Percentiles rank a stretch among this genome's conserved stretches.
phyloP scores from a whole-genome alignment of 345 rosid species.

The Linum trigynum region DNA sequence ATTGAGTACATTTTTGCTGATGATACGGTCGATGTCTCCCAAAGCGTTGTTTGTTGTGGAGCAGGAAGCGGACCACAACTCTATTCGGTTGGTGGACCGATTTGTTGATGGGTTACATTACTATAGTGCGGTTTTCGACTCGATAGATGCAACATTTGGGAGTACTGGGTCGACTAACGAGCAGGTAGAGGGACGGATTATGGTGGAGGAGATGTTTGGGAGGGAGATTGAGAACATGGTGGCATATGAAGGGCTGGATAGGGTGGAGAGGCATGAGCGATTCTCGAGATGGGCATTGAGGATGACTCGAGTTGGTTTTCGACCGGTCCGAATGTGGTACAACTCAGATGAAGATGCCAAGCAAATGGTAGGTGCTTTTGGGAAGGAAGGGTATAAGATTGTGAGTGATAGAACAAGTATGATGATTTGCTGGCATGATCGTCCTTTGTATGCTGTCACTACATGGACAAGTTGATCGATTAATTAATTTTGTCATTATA shows the following conservation, averaged over 20 bases:
- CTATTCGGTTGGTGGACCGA: slow-evolving; percentile 26
- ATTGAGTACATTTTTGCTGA: slow-evolving; percentile 24
- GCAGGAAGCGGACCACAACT: slow-evolving; percentile 42
- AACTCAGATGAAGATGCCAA: slow-evolving; percentile 19
- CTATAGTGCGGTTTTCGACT: slow-evolving; percentile 43
- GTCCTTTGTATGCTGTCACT: slow-evolving; percentile 44
- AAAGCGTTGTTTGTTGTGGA: slow-evolving; percentile 31
- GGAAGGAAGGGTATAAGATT: slow-evolving; percentile 34
- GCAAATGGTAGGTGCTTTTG: slow-evolving; percentile 24
- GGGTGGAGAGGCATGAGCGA: slow-evolving; percentile 48
- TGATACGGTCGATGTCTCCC: slow-evolving; percentile 27
- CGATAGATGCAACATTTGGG: slow-evolving; percentile 25
- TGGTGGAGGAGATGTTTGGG: slow-evolving; percentile 45
- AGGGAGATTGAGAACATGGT: slow-evolving; percentile 44
- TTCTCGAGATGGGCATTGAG: slow-evolving; percentile 31
- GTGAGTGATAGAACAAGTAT: slow-evolving; percentile 27
- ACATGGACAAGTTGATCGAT: slow-evolving; percentile 37
- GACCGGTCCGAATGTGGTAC: slow-evolving; percentile 30
- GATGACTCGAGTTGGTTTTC: slow-evolving; percentile 30
- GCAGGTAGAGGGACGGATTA: slow-evolving; percentile 19
- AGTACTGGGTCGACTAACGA: background rate
- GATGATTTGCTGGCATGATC: slow-evolving; percentile 53
- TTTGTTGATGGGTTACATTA: slow-evolving; percentile 39
- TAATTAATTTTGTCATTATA: background rate
- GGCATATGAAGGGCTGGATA: slow-evolving; percentile 42